Base-by-base conservation (phyloP, 208 protist genomes). In the Balamuthia mandrillaris region DNA sequence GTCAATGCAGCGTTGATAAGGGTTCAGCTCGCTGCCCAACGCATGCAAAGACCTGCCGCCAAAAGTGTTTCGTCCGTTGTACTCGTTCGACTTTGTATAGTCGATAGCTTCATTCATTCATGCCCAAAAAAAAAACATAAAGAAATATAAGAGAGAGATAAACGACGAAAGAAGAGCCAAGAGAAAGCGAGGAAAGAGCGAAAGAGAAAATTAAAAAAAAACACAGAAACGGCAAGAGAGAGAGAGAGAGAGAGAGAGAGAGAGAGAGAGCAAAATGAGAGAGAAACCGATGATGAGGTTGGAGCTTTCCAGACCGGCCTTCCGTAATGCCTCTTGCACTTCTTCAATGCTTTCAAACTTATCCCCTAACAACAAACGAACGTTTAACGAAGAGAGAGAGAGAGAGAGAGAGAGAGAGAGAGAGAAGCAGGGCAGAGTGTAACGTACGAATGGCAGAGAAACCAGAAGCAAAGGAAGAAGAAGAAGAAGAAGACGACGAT, bases 271-370 rank as follows among this genome's bases (percentile, higher is more conserved):
- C 44, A 81, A 60, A 5, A 47, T 81, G 51, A 47, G 58, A 81
- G 51, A 39, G 14, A 81, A 51, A 27, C 83, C 85, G 21, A 88
- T 10, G 27, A 88, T 86, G 65, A 88, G 68, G 49, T 85, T 86
- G 37, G 75, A 88, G 56, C 45, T 70, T 54, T 88, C 85, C 31
- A 88, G 35, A 16, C 78, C 78, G 45, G 49, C 51, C 42, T 56
- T 9, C 56, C 79, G 85, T 37, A 88, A 49, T 7, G 49, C 45
- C 37, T 65, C 42, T 29, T 37, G 21, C 31, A 88, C 85, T 51
- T 88, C 65, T 18, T 86, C 65, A 16, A 86, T 45, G 18, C 65
- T 65, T 51, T 60, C 33, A 52, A 58, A 86, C 52, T 68, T 60
- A 44, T 78, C 82, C 33, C 7, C 27, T 27, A 56, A 56, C 21